Conservation (phyloP, 176 grass and related monocot species). For the Tillandsia fasciculata region DNA sequence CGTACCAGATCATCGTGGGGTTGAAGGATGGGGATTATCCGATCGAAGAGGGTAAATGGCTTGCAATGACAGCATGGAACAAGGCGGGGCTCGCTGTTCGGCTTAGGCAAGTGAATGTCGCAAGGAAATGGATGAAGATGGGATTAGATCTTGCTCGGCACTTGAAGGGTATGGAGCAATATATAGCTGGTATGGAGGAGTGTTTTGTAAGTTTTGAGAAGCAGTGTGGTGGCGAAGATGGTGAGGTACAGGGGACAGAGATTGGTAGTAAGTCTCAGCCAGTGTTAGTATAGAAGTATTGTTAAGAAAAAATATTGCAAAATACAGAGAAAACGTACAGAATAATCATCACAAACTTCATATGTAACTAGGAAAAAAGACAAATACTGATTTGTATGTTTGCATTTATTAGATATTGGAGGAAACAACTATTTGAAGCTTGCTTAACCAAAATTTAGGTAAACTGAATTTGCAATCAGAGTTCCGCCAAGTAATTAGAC, state of each 20-base stretch:
- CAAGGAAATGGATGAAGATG: constrained; percentile 87
- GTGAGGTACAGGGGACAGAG: constrained; percentile 11
- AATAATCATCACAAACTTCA: neutral
- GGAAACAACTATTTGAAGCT: neutral
- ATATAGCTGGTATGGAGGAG: constrained; percentile 50
- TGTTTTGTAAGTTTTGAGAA: constrained; percentile 46
- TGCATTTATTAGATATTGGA: neutral
- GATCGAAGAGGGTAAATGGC: constrained; percentile 75
- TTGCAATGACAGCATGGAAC: constrained; percentile 71
- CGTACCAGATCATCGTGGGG: constrained; percentile 79
- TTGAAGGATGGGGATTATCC: constrained; percentile 75
- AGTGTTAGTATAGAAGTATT: constrained; percentile 39
- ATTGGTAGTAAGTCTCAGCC: constrained; percentile 40
- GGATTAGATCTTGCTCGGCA: constrained; percentile 63
- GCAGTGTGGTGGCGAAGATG: constrained; percentile 27
- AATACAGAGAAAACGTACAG: constrained; percentile 18
- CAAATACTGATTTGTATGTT: neutral
- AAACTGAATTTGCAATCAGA: neutral
- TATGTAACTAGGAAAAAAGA: neutral
- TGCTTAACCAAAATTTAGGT: neutral
- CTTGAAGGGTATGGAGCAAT: constrained; percentile 62
- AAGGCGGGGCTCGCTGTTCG: constrained; percentile 45
- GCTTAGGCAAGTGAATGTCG: constrained; percentile 40
- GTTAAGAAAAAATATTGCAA: constrained; percentile 11
- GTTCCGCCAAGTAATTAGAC: neutral